Conservation (phyloP, 2,329 filamentous ascomycete species). For the Rachicladosporium sp. region DNA sequence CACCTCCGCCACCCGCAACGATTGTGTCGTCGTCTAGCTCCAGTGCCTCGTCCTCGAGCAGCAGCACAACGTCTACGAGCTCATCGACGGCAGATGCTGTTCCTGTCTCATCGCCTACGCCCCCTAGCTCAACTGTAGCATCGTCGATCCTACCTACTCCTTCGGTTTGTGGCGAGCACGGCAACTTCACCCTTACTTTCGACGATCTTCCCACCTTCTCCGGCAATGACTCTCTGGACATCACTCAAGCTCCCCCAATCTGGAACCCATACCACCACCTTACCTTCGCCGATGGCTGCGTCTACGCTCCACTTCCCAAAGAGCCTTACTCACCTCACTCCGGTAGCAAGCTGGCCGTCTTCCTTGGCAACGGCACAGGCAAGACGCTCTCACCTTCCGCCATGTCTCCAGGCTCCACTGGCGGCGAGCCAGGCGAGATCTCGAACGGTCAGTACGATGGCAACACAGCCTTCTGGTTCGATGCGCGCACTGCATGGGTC, state of each 20-base stretch:
- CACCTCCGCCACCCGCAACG: too few relatives aligned
- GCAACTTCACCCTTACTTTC: conserved; percentile 29
- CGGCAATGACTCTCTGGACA: conserved; percentile 16
- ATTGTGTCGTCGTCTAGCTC: not conserved
- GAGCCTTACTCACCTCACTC: conserved; percentile 35
- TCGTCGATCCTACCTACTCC: conserved; percentile 4
- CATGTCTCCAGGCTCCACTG: conserved; percentile 9
- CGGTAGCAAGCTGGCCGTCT: conserved; percentile 36
- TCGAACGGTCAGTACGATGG: conserved; percentile 32
- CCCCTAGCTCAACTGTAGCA: not conserved
- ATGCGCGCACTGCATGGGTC: conserved; percentile 34
- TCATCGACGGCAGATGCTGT: not conserved
- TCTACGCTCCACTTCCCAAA: conserved; percentile 33
- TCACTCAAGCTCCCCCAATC: conserved; percentile 28
- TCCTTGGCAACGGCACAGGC: conserved; percentile 21
- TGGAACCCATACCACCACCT: conserved; percentile 40
- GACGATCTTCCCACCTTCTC: conserved; percentile 26
- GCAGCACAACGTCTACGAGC: too few relatives aligned
- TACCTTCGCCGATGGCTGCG: conserved; percentile 39
- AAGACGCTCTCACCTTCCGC: conserved; percentile 7
- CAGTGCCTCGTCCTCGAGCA: not conserved
- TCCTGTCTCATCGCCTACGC: not conserved
- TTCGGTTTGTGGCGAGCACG: conserved; percentile 30
- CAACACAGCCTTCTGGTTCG: conserved; percentile 38
- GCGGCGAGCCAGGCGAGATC: conserved; percentile 32